phyloP scores from a whole-genome alignment of 306 rosid species.

The Prunus persica region Prunus_persica_NCBIv2 NC_034011.1:6143001-6143500 shows the following conservation, averaged over 20 bases:
- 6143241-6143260: background rate
- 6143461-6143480: constrained; percentile 3
- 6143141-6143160: background rate
- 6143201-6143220: background rate
- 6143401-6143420: background rate
- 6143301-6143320: constrained; percentile 7
- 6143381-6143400: background rate
- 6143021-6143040: background rate
- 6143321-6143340: background rate
- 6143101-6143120: background rate
- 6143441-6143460: background rate
- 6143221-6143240: background rate
- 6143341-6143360: background rate
- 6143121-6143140: background rate
- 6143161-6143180: background rate
- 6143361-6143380: background rate
- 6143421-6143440: background rate
- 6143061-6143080: background rate
- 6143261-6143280: background rate
- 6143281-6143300: background rate
- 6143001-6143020: background rate
- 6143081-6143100: background rate
- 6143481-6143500: background rate
- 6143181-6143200: background rate
- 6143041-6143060: background rate